phyloP scores from a whole-genome alignment of 2,329 filamentous ascomycete species.

The Beauveria pseudobassiana region DNA sequence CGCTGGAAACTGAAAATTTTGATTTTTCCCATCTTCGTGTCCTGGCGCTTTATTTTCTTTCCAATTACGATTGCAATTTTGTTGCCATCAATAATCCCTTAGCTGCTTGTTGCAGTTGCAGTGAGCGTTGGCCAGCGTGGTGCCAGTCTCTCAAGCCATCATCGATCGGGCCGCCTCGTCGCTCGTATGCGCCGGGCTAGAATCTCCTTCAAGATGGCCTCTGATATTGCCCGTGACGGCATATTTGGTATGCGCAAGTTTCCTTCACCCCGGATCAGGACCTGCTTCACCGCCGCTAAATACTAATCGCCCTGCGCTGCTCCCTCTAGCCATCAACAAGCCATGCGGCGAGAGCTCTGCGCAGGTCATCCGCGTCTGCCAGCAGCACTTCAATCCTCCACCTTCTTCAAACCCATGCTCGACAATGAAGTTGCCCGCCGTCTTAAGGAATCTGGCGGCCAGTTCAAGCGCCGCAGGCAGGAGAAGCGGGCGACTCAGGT shows the following conservation, averaged over 20 bases:
- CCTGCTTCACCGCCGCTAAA: not conserved
- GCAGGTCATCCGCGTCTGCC: slow-evolving; percentile 82
- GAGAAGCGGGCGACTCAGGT: slow-evolving; percentile 59
- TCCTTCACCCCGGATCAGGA: not conserved
- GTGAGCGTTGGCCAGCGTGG: not conserved
- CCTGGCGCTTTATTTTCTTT: not conserved
- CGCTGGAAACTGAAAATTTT: not conserved
- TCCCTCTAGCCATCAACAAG: slow-evolving; percentile 74
- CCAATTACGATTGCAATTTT: not conserved
- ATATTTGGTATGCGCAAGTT: slow-evolving; percentile 43
- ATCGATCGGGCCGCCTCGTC: not conserved
- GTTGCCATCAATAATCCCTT: not conserved
- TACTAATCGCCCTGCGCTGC: not conserved
- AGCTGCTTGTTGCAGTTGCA: not conserved
- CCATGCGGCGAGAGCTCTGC: slow-evolving; percentile 80
- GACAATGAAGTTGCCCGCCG: slow-evolving; percentile 51
- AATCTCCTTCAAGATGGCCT: slow-evolving; percentile 42
- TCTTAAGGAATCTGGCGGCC: slow-evolving; percentile 47
- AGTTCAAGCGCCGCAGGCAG: slow-evolving; percentile 50
- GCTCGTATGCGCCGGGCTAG: slow-evolving; percentile 23
- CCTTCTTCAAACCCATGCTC: slow-evolving; percentile 72
- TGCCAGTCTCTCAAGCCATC: not conserved
- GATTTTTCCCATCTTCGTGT: not conserved
- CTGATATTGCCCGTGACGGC: slow-evolving; percentile 46
- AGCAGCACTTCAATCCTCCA: slow-evolving; percentile 75